Percentiles rank a stretch among this genome's conserved stretches.
Evolutionary conservation across 2,329 filamentous ascomycete genomes (phyloP).

Genomic region (Magnaporthiopsis incrustans): DNA sequence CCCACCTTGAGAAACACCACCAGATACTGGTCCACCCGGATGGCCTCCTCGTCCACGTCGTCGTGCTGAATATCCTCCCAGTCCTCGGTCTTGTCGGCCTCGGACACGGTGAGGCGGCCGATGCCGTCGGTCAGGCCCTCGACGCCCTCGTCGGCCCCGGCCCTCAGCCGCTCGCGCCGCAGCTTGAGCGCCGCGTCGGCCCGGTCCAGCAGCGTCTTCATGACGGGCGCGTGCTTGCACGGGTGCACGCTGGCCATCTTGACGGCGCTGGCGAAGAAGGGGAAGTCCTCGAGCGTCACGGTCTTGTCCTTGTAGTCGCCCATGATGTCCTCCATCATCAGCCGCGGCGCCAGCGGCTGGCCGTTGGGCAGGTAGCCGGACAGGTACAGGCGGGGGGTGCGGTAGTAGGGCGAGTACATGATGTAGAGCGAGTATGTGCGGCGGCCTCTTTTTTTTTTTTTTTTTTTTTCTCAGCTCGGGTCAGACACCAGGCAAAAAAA

Average conservation of each 20-base stretch:
- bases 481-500: no score
- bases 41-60: conserved; percentile 61
- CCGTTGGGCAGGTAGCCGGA: conserved; percentile 78
- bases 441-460: conserved; percentile 27
- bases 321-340: conserved; percentile 32
- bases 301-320: conserved; percentile 59
- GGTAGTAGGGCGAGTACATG: conserved; percentile 94
- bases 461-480: no score
- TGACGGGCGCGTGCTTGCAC: conserved; percentile 94
- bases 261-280: conserved; percentile 81
- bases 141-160: conserved; percentile 43
- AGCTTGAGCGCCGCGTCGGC: conserved; percentile 90
- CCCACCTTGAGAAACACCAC: conserved; percentile 85
- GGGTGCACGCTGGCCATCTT: conserved; percentile 97
- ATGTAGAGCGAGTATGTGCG: conserved; percentile 99
- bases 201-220: conserved; percentile 94
- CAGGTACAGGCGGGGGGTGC: conserved; percentile 89
- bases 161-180: conserved; percentile 69
- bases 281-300: conserved; percentile 94
- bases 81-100: conserved; percentile 35
- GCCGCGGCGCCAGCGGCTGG: conserved; percentile 35
- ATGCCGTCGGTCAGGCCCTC: conserved; percentile 83
- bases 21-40: conserved; percentile 81
- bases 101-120: conserved; percentile 50
- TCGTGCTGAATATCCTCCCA: conserved; percentile 60